phyloP scores from a whole-genome alignment of 306 rosid genomes.

The Acacia melanoxylon region DNA sequence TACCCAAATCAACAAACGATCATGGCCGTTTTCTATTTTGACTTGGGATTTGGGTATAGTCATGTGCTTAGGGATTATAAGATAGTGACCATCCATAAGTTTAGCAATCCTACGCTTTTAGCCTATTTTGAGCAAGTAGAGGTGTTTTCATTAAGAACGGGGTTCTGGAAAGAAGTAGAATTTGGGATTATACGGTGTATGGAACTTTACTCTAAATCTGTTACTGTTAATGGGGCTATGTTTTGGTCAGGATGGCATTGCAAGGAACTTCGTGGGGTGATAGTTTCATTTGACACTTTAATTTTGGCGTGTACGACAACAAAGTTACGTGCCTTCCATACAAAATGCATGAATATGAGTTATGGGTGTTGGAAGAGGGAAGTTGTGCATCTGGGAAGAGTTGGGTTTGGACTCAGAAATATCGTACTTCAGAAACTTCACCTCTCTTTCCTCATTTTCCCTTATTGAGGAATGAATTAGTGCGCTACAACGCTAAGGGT shows the following conservation, averaged over 20 bases:
- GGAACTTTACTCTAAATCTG: background rate
- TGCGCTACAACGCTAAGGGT: no score
- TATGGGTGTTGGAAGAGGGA: background rate
- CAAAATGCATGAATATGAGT: background rate
- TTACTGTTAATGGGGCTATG: background rate
- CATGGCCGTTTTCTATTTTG: background rate
- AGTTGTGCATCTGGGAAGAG: background rate
- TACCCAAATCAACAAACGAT: background rate
- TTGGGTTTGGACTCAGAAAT: background rate
- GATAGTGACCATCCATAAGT: background rate
- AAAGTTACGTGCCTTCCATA: background rate
- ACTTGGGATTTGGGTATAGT: background rate
- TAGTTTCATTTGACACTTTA: background rate
- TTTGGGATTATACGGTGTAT: background rate
- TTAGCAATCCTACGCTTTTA: no score
- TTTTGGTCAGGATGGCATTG: background rate
- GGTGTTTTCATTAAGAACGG: background rate
- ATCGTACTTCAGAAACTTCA: background rate
- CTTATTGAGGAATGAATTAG: background rate
- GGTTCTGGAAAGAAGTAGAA: background rate
- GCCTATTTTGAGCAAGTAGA: background rate
- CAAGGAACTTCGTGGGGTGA: no score
- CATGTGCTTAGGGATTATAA: background rate
- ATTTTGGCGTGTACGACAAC: background rate
- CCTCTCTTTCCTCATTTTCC: background rate